These are phyloP conservation scores for Parsonsia alboflavescens DNA, from an alignment of 257 asterid species.

Conservation along the genomic window DNA sequence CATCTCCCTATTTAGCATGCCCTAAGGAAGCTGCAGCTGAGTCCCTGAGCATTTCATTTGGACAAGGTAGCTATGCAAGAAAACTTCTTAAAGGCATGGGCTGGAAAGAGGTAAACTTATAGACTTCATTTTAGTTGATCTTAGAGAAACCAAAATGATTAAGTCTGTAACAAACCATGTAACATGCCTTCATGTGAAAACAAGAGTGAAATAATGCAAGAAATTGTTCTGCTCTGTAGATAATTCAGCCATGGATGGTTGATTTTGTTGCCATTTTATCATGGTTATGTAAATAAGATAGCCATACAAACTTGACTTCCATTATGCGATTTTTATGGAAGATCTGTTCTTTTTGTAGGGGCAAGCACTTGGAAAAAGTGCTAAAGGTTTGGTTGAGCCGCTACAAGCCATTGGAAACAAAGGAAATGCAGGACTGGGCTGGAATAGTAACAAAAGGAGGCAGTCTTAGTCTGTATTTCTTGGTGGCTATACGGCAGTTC, in stretches of 20 bases:
- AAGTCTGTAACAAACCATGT: neutral
- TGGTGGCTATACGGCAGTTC: too few relatives aligned
- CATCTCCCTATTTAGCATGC: conserved; percentile 30
- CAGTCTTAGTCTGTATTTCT: neutral
- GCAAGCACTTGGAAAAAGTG: conserved; percentile 65
- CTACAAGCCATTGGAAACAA: conserved; percentile 69
- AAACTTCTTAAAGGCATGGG: conserved; percentile 86
- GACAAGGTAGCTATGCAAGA: conserved; percentile 84
- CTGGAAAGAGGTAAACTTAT: conserved; percentile 86
- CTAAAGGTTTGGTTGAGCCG: conserved; percentile 74
- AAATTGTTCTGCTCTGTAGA: neutral
- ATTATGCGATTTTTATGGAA: neutral
- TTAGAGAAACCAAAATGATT: neutral
- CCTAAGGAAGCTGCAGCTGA: conserved; percentile 73
- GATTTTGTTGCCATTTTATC: neutral
- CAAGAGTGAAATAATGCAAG: neutral
- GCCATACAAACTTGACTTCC: neutral
- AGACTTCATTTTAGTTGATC: neutral
- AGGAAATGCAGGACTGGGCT: conserved; percentile 91
- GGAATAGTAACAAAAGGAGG: conserved; percentile 52
- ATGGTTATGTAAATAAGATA: neutral
- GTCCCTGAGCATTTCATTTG: conserved; percentile 67
- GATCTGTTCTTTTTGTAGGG: conserved; percentile 39
- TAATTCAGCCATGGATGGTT: neutral
- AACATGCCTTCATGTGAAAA: neutral